Base-by-base conservation (phyloP, 176 grass and related monocot species). In the Raddia distichophylla region DNA sequence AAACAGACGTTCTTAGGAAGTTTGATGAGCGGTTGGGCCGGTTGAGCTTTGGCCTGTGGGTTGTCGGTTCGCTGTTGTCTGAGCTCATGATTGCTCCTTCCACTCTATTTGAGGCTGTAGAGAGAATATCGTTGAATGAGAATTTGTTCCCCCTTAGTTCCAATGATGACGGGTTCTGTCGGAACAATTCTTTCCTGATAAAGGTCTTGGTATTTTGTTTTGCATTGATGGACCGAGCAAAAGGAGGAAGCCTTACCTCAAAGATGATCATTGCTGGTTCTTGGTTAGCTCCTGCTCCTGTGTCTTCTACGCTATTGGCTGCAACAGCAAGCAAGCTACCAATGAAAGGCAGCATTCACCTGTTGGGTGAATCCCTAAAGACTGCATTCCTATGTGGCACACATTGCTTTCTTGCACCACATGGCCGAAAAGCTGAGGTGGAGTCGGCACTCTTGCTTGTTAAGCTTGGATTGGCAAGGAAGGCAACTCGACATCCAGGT, bases 391-490 rank as follows among this genome's bases (percentile, higher is more conserved):
- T 92, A 46, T 99, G 93, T 52, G 93, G 89, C 48, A 84, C 92
- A 57, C 93, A 87, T 67, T 95, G 93, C 78, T 99, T 90, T 77
- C 86, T 99, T 9, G 83, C 84, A 34, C 85, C 87, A 4, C 88
- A 99, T 42, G 85, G 86, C 45, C 79, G 97, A 51, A 99, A 93
- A 68, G 92, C 84, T 5, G 97, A 99, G 87, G 91, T 87, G 12
- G 97, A 99, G 63, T 99, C 97, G 0, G 91, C 91, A 6, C 81
- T 99, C 69, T 67, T 96, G n/a, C 85, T 99, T 51, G 97, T 99
- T 4, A 99, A 96, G 63, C 87, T 99, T 6, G 97, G 97, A 68
- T 65, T 99, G 46, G 97, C 97, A 64, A 99, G 88, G 79, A 90
- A 85, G 77, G 83, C 87, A 8, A 89, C 50, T 70, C 84, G 89